Conservation (phyloP, 805 yeast genomes). For the Lipomyces kockii region DNA sequence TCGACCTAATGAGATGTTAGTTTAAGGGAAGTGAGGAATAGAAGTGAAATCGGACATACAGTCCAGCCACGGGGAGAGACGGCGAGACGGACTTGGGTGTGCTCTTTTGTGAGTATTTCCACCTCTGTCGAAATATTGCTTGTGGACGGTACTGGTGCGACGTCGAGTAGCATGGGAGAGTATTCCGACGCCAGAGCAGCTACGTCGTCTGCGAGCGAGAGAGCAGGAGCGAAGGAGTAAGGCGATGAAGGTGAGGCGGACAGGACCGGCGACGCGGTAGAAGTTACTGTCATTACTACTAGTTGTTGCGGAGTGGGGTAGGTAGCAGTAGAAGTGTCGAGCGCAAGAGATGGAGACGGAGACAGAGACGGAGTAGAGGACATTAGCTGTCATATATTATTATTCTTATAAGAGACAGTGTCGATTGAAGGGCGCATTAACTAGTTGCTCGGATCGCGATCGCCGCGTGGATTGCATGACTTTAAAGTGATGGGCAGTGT, state of each 20-base stretch:
- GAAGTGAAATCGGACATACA: conserved; percentile 9
- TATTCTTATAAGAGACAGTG: too few species aligned
- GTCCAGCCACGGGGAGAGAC: conserved; percentile 32
- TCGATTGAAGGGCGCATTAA: too few species aligned
- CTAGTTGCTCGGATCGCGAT: too few species aligned
- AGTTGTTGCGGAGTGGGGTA: neutral
- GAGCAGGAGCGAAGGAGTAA: neutral
- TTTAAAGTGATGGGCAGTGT: too few species aligned
- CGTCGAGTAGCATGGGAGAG: conserved; percentile 16
- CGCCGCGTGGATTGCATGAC: too few species aligned
- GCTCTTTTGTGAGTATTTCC: conserved; percentile 27
- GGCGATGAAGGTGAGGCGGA: neutral
- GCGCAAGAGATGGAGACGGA: neutral
- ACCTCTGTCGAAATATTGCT: conserved; percentile 6
- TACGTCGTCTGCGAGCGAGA: conserved; percentile 14
- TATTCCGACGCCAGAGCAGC: conserved; percentile 16
- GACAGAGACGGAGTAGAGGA: neutral
- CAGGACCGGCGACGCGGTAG: neutral
- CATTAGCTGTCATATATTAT: neutral
- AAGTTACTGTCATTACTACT: neutral
- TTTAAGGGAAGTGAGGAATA: neutral
- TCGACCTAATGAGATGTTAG: conserved; percentile 12
- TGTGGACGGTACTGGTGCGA: conserved; percentile 7
- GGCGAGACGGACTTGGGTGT: conserved; percentile 14
- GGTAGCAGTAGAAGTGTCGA: neutral